phyloP scores from a whole-genome alignment of 441 rosid species.

The Gossypium lobatum region DNA sequence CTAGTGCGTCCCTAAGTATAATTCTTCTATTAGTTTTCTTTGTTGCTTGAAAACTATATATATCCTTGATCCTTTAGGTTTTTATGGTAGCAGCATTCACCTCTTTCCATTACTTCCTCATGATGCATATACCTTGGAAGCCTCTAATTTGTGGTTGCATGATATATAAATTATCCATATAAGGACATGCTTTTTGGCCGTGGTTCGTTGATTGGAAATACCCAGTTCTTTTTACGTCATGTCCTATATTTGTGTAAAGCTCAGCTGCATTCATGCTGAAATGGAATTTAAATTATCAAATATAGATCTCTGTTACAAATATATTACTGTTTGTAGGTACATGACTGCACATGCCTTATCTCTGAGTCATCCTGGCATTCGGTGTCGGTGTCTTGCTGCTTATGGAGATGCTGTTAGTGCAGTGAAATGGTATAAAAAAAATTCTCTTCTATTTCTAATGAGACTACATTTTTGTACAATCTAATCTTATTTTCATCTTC shows the following conservation, averaged over 20 bases:
- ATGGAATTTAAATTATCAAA: background rate
- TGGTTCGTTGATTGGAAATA: background rate
- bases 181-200: background rate
- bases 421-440: constrained; percentile 72
- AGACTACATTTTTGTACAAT: constrained; percentile 13
- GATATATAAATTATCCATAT: background rate
- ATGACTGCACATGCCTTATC: constrained; percentile 97
- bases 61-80: background rate
- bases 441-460: constrained; percentile 8
- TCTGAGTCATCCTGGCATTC: constrained; percentile 95
- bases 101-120: background rate
- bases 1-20: background rate
- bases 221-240: background rate
- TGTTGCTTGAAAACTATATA: constrained; percentile 2
- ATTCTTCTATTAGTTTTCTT: background rate
- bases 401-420: constrained; percentile 99
- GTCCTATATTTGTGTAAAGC: background rate
- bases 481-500: constrained; percentile 22
- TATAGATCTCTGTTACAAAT: constrained; percentile 3
- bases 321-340: constrained; percentile 48
- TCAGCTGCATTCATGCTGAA: background rate
- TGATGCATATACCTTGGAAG: background rate
- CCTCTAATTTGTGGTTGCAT: background rate
- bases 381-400: constrained; percentile 97
- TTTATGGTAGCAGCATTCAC: constrained; percentile 1